A percentile compares a stretch with the other conserved stretches of the same genome.
Conservation (phyloP, 2,329 filamentous ascomycete genomes). For the Apiospora kogelbergensis region DNA sequence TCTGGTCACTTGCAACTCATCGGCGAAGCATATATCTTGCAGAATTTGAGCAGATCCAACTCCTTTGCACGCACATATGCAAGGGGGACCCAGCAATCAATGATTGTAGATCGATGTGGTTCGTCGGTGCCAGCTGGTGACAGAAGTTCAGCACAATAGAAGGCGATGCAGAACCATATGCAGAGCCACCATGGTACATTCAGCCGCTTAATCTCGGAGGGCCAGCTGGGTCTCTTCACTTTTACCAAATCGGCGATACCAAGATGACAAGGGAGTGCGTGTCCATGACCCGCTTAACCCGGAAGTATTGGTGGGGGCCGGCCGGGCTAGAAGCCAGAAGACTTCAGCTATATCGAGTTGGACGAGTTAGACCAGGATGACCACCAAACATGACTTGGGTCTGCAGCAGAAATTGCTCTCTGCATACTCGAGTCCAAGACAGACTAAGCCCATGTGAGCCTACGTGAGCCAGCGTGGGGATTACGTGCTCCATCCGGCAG, state of each 20-base stretch:
- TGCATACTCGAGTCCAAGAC: neutral
- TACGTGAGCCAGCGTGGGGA: neutral
- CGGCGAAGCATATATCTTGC: neutral
- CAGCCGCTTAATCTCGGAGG: neutral
- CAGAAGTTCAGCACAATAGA: neutral
- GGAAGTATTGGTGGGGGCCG: neutral
- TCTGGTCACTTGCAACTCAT: neutral
- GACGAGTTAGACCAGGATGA: neutral
- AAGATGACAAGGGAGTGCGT: neutral
- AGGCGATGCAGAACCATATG: neutral
- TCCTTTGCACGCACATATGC: neutral
- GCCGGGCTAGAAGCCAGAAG: neutral
- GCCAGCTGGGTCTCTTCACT: neutral
- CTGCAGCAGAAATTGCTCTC: neutral
- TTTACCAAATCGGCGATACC: neutral
- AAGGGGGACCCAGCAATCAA: neutral
- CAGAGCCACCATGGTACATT: neutral
- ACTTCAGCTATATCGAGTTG: constrained; percentile 5
- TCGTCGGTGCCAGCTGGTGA: neutral
- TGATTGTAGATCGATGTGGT: neutral
- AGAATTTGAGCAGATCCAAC: neutral
- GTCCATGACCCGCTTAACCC: neutral
- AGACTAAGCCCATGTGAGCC: neutral
- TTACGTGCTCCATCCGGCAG: neutral
- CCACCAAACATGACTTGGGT: neutral